Conservation (phyloP, 2,329 filamentous ascomycete genomes). For the Neonectria neomacrospora region DNA sequence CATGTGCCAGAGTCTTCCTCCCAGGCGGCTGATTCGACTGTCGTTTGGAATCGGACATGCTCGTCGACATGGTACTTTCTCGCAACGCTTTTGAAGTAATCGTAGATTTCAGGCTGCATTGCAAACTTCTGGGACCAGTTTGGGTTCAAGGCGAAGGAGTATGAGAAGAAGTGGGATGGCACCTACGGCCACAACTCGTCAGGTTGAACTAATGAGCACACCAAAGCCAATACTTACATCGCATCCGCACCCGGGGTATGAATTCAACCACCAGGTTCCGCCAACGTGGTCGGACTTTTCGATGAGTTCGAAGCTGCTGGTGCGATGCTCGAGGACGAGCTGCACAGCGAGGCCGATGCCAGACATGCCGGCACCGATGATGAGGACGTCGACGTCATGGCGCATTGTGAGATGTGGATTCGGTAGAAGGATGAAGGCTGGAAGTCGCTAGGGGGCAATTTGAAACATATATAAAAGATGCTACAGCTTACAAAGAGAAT, state of each 20-base stretch:
- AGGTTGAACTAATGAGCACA: not conserved
- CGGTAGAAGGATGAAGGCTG: not conserved
- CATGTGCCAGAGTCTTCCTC: slow-evolving; percentile 34
- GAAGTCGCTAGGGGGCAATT: not conserved
- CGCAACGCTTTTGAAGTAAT: slow-evolving; percentile 38
- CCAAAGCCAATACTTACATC: slow-evolving; percentile 28
- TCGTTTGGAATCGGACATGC: slow-evolving; percentile 33
- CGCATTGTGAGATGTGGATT: slow-evolving; percentile 14
- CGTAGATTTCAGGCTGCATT: slow-evolving; percentile 42
- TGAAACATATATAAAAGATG: not conserved
- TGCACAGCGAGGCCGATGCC: slow-evolving; percentile 42
- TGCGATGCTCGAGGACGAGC: slow-evolving; percentile 31
- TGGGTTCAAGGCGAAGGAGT: slow-evolving; percentile 44
- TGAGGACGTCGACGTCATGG: slow-evolving; percentile 38
- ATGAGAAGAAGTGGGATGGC: slow-evolving; percentile 44
- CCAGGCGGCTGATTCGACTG: slow-evolving; percentile 41
- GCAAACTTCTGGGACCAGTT: slow-evolving; percentile 43
- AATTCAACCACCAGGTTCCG: slow-evolving; percentile 44
- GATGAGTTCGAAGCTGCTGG: slow-evolving; percentile 39
- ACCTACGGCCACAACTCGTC: slow-evolving; percentile 25
- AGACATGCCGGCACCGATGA: slow-evolving; percentile 46
- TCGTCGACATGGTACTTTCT: slow-evolving; percentile 34
- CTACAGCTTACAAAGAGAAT: not conserved
- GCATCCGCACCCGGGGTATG: slow-evolving; percentile 44
- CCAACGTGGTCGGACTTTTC: slow-evolving; percentile 39